Conservation (phyloP, 805 yeast species). For the Wickerhamiella siamensis region DNA sequence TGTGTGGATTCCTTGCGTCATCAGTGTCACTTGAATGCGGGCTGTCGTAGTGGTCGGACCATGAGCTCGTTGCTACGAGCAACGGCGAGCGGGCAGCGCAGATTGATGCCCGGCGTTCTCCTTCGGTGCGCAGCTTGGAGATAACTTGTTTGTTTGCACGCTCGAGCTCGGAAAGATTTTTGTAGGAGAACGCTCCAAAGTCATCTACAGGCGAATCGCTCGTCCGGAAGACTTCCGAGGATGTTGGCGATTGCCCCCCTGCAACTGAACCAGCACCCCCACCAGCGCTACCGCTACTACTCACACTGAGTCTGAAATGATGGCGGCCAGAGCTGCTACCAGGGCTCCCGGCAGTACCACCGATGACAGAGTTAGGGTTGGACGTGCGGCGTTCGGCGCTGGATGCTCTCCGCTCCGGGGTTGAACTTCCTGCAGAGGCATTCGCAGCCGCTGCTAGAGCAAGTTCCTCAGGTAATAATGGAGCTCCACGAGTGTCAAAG, state of each 20-base stretch:
- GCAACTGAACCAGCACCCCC: no score
- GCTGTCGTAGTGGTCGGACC: background rate
- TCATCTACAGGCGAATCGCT: conserved; percentile 47
- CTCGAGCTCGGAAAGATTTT: conserved; percentile 80
- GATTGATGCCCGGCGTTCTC: conserved; percentile 27
- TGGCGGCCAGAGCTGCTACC: background rate
- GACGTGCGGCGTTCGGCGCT: no score
- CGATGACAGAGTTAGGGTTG: no score
- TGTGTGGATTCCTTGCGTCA: conserved; percentile 5
- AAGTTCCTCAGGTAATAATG: conserved; percentile 14
- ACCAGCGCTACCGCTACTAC: background rate
- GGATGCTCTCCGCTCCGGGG: background rate
- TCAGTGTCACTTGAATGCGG: conserved; percentile 1
- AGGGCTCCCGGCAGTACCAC: background rate
- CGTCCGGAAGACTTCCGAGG: conserved; percentile 28
- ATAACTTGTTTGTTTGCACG: conserved; percentile 89
- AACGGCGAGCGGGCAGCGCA: conserved; percentile 24
- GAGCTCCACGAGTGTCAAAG: conserved; percentile 84
- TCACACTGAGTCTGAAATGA: background rate
- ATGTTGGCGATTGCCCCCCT: background rate
- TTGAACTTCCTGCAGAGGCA: no score
- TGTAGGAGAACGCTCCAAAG: conserved; percentile 84
- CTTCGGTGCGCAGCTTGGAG: conserved; percentile 66
- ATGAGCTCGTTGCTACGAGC: conserved; percentile 8
- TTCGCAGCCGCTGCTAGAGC: background rate